phyloP scores from a whole-genome alignment of 139 green algal species.

The Axilococcus clingmanii region DNA sequence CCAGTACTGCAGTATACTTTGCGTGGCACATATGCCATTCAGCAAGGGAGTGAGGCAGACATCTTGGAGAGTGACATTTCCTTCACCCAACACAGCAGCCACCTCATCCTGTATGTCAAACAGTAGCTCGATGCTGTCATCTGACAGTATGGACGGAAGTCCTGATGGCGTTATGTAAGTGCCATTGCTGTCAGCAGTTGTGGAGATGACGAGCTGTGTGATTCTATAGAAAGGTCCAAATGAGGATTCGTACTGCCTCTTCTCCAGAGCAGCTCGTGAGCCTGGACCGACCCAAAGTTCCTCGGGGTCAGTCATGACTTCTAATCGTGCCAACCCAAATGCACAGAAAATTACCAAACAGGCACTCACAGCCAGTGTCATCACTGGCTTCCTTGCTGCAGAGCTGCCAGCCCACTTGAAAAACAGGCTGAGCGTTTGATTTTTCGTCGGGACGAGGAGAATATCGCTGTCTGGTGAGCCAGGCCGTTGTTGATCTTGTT shows the following conservation, averaged over 20 bases:
- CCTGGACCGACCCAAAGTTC: constrained; percentile 64
- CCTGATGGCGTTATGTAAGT: background rate
- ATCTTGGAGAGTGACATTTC: constrained; percentile 1
- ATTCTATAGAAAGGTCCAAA: constrained; percentile 89
- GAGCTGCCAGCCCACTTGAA: constrained; percentile 31
- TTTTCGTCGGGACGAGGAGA: constrained; percentile 14
- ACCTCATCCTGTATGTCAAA: constrained; percentile 74
- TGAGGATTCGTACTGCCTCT: constrained; percentile 62
- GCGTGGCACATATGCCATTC: constrained; percentile 59
- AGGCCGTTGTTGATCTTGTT: too few relatives aligned
- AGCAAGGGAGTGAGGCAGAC: constrained; percentile 86
- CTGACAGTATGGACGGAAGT: background rate
- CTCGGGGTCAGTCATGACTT: constrained; percentile 46
- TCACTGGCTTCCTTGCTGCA: constrained; percentile 25
- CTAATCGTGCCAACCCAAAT: constrained; percentile 43
- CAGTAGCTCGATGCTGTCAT: constrained; percentile 53
- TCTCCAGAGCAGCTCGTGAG: constrained; percentile 51
- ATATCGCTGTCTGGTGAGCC: background rate
- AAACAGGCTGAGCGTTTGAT: constrained; percentile 24
- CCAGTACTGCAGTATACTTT: constrained; percentile 88
- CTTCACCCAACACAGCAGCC: constrained; percentile 20
- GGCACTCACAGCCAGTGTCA: constrained; percentile 21
- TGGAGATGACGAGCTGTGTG: constrained; percentile 62
- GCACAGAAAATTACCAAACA: constrained; percentile 32
- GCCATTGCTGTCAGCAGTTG: constrained; percentile 9